Conservation (phyloP, 2,329 filamentous ascomycete species). For the Drechslerella coelobrocha region DNA sequence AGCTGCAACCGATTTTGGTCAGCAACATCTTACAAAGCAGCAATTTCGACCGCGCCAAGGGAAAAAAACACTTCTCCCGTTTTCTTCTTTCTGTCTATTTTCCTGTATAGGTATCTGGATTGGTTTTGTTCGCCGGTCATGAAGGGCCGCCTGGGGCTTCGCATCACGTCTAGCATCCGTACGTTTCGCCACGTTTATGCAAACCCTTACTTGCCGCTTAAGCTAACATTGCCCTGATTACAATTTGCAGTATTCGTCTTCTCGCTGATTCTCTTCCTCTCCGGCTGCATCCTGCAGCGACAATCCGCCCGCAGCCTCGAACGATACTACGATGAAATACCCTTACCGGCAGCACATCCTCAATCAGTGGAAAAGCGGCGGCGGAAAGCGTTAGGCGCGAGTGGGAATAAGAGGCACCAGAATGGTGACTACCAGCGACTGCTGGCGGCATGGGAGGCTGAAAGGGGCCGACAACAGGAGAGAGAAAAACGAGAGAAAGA, state of each 20-base stretch:
- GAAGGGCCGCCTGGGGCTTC: conserved; percentile 49
- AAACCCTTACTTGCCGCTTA: neutral
- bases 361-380: conserved; percentile 32
- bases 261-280: conserved; percentile 54
- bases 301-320: conserved; percentile 52
- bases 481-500: conserved; percentile 10
- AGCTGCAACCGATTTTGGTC: too few relatives aligned
- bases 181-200: neutral
- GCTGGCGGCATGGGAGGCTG: conserved; percentile 13
- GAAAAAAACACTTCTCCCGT: too few relatives aligned
- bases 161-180: conserved; percentile 47
- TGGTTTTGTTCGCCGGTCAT: conserved; percentile 25
- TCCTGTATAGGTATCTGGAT: too few relatives aligned
- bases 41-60: too few relatives aligned
- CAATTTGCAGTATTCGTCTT: conserved; percentile 51
- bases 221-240: neutral
- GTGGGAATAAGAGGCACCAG: neutral
- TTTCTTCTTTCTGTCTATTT: too few relatives aligned
- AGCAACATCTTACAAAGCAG: too few relatives aligned
- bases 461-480: conserved; percentile 7
- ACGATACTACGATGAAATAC: conserved; percentile 36
- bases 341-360: conserved; percentile 34
- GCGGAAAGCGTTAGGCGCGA: conserved; percentile 5
- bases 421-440: conserved; percentile 18
- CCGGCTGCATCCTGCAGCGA: conserved; percentile 53